These are phyloP conservation scores for Tuber aestivum DNA, from an alignment of 495 filamentous ascomycete species.

Conservation along the genomic window DNA sequence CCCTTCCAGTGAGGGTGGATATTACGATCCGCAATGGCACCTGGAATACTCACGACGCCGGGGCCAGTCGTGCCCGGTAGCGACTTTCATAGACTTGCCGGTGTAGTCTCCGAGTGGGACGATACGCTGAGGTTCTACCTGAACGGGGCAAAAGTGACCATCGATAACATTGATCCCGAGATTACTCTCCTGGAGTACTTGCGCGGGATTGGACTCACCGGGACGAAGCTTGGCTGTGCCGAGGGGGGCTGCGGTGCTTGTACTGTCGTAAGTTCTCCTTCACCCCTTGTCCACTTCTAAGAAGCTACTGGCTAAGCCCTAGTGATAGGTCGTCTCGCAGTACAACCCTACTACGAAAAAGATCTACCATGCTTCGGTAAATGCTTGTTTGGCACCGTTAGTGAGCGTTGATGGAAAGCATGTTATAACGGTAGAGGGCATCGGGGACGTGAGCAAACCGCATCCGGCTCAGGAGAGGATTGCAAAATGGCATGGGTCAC, in stretches of 20 bases:
- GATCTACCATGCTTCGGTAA: conserved; percentile 87
- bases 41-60: conserved; percentile 50
- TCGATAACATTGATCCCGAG: conserved; percentile 77
- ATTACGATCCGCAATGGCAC: conserved; percentile 50
- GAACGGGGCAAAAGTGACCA: conserved; percentile 82
- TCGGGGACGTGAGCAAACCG: conserved; percentile 78
- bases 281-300: background rate
- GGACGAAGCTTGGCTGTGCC: conserved; percentile 71
- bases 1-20: background rate
- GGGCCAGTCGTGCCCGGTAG: conserved; percentile 49
- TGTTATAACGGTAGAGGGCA: conserved; percentile 97
- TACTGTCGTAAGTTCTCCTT: conserved; percentile 62
- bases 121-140: conserved; percentile 78
- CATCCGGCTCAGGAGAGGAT: conserved; percentile 91
- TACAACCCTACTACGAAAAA: conserved; percentile 83
- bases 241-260: conserved; percentile 97
- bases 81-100: conserved; percentile 48
- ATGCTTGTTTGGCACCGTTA: conserved; percentile 88
- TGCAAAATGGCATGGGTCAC: conserved; percentile 63
- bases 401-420: conserved; percentile 94
- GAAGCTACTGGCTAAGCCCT: conserved; percentile 4
- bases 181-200: conserved; percentile 91
- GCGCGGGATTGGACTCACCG: conserved; percentile 78
- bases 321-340: conserved; percentile 69
- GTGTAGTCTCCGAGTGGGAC: conserved; percentile 60